These are phyloP conservation scores for Zygosaccharomyces pseudorouxii DNA, from an alignment of 805 yeast species.

Conservation along the genomic window DNA sequence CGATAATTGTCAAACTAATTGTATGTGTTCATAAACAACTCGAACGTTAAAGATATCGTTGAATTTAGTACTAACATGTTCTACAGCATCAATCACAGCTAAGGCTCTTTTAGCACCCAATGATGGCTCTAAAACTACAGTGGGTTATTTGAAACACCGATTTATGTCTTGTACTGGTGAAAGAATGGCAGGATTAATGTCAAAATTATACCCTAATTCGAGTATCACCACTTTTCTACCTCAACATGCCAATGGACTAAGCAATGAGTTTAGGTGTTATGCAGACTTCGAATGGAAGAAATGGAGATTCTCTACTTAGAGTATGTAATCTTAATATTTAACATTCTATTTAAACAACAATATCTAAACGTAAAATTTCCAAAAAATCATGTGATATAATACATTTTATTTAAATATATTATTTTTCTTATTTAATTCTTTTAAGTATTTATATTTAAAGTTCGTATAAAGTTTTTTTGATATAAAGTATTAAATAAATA, in stretches of 20 bases:
- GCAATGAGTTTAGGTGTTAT: constrained; percentile 85
- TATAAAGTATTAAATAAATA: neutral
- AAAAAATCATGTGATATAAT: neutral
- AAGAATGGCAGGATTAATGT: constrained; percentile 67
- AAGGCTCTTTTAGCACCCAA: constrained; percentile 48
- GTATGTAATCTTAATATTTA: neutral
- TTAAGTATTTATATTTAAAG: neutral
- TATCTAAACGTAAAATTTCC: no score
- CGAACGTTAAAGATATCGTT: neutral
- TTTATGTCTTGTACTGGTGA: constrained; percentile 85
- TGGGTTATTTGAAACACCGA: constrained; percentile 43
- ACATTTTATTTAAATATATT: neutral
- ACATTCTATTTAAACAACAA: no score
- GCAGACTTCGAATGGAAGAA: constrained; percentile 65
- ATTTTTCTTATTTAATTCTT: neutral
- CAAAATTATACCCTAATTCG: constrained; percentile 58
- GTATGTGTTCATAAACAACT: constrained; percentile 17
- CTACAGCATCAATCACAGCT: constrained; percentile 51
- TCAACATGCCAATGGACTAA: constrained; percentile 76
- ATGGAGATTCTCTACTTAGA: constrained; percentile 49
- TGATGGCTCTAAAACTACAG: constrained; percentile 34
- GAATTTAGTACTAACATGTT: constrained; percentile 11
- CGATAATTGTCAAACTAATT: constrained; percentile 73
- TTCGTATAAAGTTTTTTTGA: neutral
- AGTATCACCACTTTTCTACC: constrained; percentile 65